Evolutionary conservation across 2,329 filamentous ascomycete species (phyloP).

Genomic region (Cercospora sp.): DNA sequence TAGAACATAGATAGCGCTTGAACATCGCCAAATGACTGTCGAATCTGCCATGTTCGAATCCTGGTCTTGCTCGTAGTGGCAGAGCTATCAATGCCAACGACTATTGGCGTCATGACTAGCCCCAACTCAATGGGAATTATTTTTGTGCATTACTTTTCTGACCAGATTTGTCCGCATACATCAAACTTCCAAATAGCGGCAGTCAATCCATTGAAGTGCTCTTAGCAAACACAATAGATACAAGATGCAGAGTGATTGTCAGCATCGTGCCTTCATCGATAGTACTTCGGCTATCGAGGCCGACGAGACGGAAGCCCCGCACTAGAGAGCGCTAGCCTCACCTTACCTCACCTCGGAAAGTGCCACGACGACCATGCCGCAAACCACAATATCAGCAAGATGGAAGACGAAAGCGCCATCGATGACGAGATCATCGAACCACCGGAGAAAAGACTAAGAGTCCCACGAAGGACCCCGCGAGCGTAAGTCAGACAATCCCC

Average conservation of each 20-base stretch:
- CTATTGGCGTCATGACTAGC: too few species aligned
- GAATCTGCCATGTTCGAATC: background rate
- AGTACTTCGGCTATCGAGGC: conserved; percentile 7
- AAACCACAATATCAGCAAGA: background rate
- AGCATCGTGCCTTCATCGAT: background rate
- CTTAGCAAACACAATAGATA: background rate
- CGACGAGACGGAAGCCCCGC: background rate
- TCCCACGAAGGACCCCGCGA: conserved; percentile 17
- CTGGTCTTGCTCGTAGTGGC: background rate
- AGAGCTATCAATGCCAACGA: too few species aligned
- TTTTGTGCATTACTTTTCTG: background rate
- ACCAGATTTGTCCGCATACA: background rate
- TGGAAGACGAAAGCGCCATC: background rate
- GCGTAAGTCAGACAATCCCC: conserved; percentile 7
- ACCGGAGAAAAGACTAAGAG: conserved; percentile 13
- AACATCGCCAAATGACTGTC: background rate
- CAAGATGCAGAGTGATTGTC: background rate
- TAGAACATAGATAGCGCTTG: background rate
- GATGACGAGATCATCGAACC: conserved; percentile 11
- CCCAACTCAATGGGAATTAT: too few species aligned
- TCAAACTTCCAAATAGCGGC: background rate
- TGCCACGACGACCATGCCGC: background rate
- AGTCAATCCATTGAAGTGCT: background rate
- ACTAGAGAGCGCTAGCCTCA: background rate
- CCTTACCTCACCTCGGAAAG: background rate